Percentiles rank a stretch among this genome's conserved stretches.
phyloP scores from a whole-genome alignment of 2,329 filamentous ascomycete species.

The Aspergillus carbonarius region DNA sequence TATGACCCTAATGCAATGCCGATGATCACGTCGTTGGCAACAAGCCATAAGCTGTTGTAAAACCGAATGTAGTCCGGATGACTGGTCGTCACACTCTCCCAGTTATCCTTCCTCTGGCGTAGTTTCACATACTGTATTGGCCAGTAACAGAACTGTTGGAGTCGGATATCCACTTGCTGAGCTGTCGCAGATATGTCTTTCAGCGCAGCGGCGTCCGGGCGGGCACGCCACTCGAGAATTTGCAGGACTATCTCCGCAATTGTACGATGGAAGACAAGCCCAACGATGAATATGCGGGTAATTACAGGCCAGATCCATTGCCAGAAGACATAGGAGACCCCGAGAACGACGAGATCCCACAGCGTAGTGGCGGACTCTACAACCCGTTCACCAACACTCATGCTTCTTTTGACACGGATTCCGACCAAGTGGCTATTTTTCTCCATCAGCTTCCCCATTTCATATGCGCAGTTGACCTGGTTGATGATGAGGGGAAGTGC shows the following conservation, averaged over 20 bases:
- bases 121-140: constrained; percentile 93
- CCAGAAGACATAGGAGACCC: constrained; percentile 68
- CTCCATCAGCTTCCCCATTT: constrained; percentile 80
- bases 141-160: constrained; percentile 99
- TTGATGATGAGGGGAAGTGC: constrained; percentile 79
- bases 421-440: constrained; percentile 87
- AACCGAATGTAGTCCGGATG: constrained; percentile 98
- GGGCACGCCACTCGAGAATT: constrained; percentile 79
- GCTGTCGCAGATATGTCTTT: constrained; percentile 97
- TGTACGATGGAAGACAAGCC: constrained; percentile 75
- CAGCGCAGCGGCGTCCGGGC: constrained; percentile 75
- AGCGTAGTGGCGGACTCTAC: constrained; percentile 89
- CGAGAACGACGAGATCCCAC: constrained; percentile 70
- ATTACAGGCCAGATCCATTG: constrained; percentile 77
- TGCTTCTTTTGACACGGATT: constrained; percentile 72
- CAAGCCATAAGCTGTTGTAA: constrained; percentile 97
- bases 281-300: constrained; percentile 70
- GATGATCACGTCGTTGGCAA: constrained; percentile 98
- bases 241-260: constrained; percentile 75
- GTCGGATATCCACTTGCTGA: constrained; percentile 92
- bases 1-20: constrained; percentile 95
- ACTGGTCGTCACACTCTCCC: constrained; percentile 92
- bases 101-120: constrained; percentile 83
- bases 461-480: constrained; percentile 94
- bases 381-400: constrained; percentile 92